phyloP scores from a whole-genome alignment of 352 stramenopile species.

The Pythium phragmiticola region DNA sequence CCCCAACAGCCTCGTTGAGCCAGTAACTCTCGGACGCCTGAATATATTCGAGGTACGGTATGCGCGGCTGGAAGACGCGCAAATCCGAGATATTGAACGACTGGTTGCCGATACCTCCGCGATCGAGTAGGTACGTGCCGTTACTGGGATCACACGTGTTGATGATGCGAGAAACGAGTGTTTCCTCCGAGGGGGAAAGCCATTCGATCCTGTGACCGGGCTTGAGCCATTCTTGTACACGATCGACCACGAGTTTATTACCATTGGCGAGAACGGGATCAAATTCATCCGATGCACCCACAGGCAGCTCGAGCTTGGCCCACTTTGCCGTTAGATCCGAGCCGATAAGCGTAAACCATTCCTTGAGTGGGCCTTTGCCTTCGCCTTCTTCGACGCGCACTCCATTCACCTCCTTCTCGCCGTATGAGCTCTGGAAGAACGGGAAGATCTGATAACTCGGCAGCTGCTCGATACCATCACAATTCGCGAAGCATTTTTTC shows the following conservation, averaged over 20 bases:
- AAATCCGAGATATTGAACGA: slow-evolving; percentile 45
- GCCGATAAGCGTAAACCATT: slow-evolving; percentile 63
- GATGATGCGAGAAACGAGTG: slow-evolving; percentile 40
- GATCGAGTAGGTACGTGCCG: slow-evolving; percentile 50
- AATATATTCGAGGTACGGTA: slow-evolving; percentile 52
- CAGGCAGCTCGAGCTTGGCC: slow-evolving; percentile 30
- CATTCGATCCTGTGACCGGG: slow-evolving; percentile 38
- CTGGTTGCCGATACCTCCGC: slow-evolving; percentile 31
- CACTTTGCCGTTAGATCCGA: slow-evolving; percentile 45
- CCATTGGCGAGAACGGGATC: slow-evolving; percentile 39
- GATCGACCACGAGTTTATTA: slow-evolving; percentile 47
- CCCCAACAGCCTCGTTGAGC: slow-evolving; percentile 45
- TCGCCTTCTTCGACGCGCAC: slow-evolving; percentile 71
- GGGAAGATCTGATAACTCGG: slow-evolving; percentile 45
- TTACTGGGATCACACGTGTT: slow-evolving; percentile 39
- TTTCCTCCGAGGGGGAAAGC: slow-evolving; percentile 37
- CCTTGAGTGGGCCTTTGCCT: slow-evolving; percentile 69
- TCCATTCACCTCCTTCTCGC: slow-evolving; percentile 63
- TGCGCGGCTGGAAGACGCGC: slow-evolving; percentile 37
- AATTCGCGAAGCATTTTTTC: slow-evolving; percentile 13
- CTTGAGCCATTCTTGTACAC: slow-evolving; percentile 19
- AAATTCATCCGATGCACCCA: slow-evolving; percentile 11
- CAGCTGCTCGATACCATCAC: neutral
- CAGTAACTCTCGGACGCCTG: slow-evolving; percentile 60
- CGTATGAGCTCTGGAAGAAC: slow-evolving; percentile 68